Conservation (phyloP, 805 yeast species). For the Hanseniaspora singularis region DNA sequence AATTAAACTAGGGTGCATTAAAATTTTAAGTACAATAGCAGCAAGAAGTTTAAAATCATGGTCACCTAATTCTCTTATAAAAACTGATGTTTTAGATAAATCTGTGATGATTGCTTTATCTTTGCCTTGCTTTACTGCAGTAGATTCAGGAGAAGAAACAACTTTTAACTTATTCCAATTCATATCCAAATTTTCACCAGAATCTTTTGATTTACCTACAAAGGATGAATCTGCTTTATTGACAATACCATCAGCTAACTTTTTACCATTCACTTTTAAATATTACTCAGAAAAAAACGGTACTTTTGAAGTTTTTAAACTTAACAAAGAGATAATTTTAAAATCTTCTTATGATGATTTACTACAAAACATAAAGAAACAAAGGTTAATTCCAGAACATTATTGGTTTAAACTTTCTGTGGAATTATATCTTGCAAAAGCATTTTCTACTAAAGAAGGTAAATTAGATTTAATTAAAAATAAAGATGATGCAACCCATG, state of each 20-base stretch:
- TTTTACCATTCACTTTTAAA: conserved; percentile 45
- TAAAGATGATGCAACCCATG: conserved; percentile 41
- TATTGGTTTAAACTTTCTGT: conserved; percentile 52
- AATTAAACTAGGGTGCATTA: conserved; percentile 49
- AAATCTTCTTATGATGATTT: conserved; percentile 28
- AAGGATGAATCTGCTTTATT: neutral
- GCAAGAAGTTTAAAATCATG: conserved; percentile 40
- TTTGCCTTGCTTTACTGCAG: conserved; percentile 24
- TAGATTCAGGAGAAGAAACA: conserved; percentile 29
- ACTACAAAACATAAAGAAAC: conserved; percentile 36
- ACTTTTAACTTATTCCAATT: conserved; percentile 32
- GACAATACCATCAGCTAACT: conserved; percentile 18
- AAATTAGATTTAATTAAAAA: conserved; percentile 34
- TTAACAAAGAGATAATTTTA: conserved; percentile 3
- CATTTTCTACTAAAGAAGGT: conserved; percentile 1
- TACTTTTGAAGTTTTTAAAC: conserved; percentile 8
- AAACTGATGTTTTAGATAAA: conserved; percentile 29
- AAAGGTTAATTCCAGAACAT: conserved; percentile 49
- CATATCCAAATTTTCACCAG: conserved; percentile 6
- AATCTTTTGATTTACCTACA: conserved; percentile 1
- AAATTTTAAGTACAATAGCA: conserved; percentile 46
- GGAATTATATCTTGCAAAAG: conserved; percentile 51
- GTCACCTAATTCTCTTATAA: conserved; percentile 4
- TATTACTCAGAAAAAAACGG: conserved; percentile 33
- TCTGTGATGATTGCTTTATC: conserved; percentile 40